Evolutionary conservation across 139 green algal species (phyloP), one percentile per base, ranked within the genome.

Genomic region (Klebsormidium nitens): DNA sequence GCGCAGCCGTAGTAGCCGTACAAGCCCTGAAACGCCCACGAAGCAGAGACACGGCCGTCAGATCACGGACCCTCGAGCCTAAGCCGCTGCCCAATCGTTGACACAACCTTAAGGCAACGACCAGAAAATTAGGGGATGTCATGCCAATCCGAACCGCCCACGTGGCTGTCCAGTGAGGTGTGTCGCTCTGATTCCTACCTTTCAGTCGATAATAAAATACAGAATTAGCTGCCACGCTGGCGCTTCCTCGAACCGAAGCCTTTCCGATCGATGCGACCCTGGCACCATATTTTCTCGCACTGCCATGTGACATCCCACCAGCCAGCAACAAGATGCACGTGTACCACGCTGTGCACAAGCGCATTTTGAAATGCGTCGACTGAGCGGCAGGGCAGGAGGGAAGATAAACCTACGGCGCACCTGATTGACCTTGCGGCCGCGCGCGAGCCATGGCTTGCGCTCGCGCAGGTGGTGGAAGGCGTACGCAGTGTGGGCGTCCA

Each of bases 401-500:
- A 17, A 17, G 28, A 3, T 2, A 26, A 37, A 37, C 3, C 2
- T 29, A 26, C 28, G 17, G 17, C 35, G 38, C 14, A 47, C 62
- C 62, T 78, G 70, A 42, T 78, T 78, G 61, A 37, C 44, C 23
- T 56, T 36, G 61, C 62, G 61, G 62, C 70, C 64, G 19, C 70
- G 49, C 0, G 61, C 64, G 64, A 78, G 61, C 70, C 62, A 75
- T 17, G 46, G 70, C 38, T 72, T 63, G 14, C 31, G 26, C 36
- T 78, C 70, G 17, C 70, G 42, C 31, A 75, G 36, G 23, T 17
- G 17, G 63, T 75, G 63, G 64, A 78, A 78, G 31, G 64, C 67
- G 29, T 78, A 59, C 19, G 70, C 39, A 23, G 75, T 38, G 37
- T 76, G 70, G 1, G 70, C 70, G 17, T 78, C 70, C 64, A 78